Percentiles rank a stretch among this genome's conserved stretches.
These are phyloP conservation scores for Scheffersomyces lignicola DNA, from an alignment of 1,139 yeast genomes.

Conservation along the genomic window DNA sequence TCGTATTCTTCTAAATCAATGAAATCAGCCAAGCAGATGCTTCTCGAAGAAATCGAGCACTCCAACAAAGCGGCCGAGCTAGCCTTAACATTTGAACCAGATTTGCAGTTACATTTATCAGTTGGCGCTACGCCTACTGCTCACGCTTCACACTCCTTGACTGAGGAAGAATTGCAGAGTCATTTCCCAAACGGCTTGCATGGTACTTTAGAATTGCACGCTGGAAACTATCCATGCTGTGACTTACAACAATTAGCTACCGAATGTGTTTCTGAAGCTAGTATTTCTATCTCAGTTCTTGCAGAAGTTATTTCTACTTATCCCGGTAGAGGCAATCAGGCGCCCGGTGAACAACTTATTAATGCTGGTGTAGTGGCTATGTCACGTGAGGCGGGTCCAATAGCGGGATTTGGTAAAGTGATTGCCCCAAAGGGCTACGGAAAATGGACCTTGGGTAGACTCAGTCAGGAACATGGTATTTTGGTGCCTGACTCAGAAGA, in stretches of 20 bases:
- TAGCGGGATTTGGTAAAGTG: constrained; percentile 51
- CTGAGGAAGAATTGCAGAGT: constrained; percentile 18
- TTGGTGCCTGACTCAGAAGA: constrained; percentile 37
- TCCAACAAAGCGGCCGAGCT: constrained; percentile 55
- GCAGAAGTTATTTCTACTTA: constrained; percentile 68
- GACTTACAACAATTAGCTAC: constrained; percentile 78
- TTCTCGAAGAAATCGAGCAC: constrained; percentile 55
- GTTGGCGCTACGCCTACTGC: constrained; percentile 87
- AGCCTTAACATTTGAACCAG: constrained; percentile 29
- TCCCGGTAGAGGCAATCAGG: constrained; percentile 44
- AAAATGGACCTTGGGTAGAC: constrained; percentile 55
- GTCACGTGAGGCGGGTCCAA: constrained; percentile 60
- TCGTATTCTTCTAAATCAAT: constrained; percentile 56
- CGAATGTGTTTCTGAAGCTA: constrained; percentile 47
- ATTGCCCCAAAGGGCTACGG: constrained; percentile 36
- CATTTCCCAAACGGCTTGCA: constrained; percentile 25
- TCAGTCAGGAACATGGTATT: constrained; percentile 69
- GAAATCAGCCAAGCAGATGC: constrained; percentile 46
- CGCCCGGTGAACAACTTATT: constrained; percentile 61
- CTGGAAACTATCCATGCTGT: constrained; percentile 74
- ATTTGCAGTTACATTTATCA: constrained; percentile 41
- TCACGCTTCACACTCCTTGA: constrained; percentile 50
- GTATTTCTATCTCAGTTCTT: constrained; percentile 57
- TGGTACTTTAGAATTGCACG: constrained; percentile 68
- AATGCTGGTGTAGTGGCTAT: constrained; percentile 76